Base-by-base conservation (phyloP, 257 asterid species). In the Asclepias syriaca region DNA sequence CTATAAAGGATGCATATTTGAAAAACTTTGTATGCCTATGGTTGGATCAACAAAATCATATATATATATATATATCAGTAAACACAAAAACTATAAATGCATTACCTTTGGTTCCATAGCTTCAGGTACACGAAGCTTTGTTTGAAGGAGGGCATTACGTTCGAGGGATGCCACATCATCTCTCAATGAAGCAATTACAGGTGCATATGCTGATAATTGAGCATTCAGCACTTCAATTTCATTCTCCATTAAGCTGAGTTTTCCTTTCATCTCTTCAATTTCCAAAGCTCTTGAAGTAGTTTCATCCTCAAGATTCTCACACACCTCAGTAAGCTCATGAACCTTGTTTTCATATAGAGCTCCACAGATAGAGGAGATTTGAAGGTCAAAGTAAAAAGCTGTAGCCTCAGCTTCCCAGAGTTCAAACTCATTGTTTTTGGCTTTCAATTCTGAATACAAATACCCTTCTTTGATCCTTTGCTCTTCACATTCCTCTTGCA, bases 381-480 rank as follows among this genome's bases (percentile, higher is more conserved):
- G 97, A 81, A 90, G 92, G 82, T 90, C 96, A 68, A 91, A 86
- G 60, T 88, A 93, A 74, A 91, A 90, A 0, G 91, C 75, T 3
- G 96, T 76, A 14, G 97, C 96, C 77, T 93, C 98, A 8, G 86
- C 86, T 83, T 93, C 96, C 96, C 96, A 90, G 43, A 89, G 84
- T 78, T 89, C 96, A 45, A 76, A 83, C 53, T 88, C 96, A 16
- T 75, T 74, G 82, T 75, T 87, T 81, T 79, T 88, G 18, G 81
- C 90, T 76, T 83, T 84, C 51, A 91, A 85, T 74, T 89, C 89
- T 6, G 85, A 85, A 78, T 85, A 74, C 64, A 87, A 69, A 68
- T 76, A 76, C 77, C 86, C 85, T 84, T 87, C 92, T 65, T 85
- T 84, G 68, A 66, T 82, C 34, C 75, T 72, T 68, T 79, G 85